Conservation (phyloP, 179 eudicot species). For the Spergularia azorica region DNA sequence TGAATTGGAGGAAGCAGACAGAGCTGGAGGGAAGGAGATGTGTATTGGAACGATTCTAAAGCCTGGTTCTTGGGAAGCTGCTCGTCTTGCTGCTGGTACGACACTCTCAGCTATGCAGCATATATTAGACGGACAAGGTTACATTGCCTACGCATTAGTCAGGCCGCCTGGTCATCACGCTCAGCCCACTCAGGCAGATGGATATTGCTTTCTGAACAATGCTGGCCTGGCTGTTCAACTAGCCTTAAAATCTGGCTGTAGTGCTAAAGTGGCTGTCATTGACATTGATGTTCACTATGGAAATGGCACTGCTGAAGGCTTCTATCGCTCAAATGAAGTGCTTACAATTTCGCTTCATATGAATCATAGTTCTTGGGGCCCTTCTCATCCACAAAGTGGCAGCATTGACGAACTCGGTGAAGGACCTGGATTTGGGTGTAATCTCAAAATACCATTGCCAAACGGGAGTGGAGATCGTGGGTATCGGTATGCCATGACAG, state of each 20-base stretch:
- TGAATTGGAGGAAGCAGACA: constrained; percentile 67
- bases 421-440: constrained; percentile 81
- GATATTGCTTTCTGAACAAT: constrained; percentile 92
- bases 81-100: constrained; percentile 91
- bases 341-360: constrained; percentile 95
- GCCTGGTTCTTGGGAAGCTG: constrained; percentile 87
- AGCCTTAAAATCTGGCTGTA: constrained; percentile 56
- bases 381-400: constrained; percentile 89
- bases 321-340: constrained; percentile 65
- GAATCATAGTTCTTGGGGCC: constrained; percentile 98
- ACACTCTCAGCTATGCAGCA: constrained; percentile 78
- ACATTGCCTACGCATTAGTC: constrained; percentile 70
- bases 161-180: constrained; percentile 99
- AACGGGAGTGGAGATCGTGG: constrained; percentile 84
- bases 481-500: constrained; percentile 64
- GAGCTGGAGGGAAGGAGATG: constrained; percentile 52
- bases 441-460: constrained; percentile 85
- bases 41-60: constrained; percentile 81
- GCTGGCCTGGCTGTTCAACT: constrained; percentile 76
- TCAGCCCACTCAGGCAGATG: constrained; percentile 91
- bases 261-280: constrained; percentile 62
- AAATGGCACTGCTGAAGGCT: constrained; percentile 93
- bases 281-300: constrained; percentile 98
- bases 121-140: constrained; percentile 61
- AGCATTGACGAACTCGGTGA: constrained; percentile 73